These are phyloP conservation scores for Volvox reticuliferus DNA, from an alignment of 139 green algal genomes.

Conservation along the genomic window DNA sequence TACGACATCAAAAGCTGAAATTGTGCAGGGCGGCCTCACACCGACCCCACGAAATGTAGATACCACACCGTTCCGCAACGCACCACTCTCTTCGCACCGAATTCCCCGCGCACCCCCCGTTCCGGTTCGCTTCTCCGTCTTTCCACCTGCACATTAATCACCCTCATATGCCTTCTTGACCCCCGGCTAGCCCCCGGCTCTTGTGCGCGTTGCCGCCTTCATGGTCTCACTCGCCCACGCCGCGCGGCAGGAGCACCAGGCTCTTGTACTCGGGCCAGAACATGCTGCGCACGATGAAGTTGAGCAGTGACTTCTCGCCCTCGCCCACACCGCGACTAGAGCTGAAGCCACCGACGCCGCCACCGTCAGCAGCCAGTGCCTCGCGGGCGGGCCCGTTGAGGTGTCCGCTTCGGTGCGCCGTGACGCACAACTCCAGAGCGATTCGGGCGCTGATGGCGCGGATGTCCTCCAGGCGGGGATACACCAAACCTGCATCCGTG, in stretches of 20 bases:
- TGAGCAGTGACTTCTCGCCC: conserved; percentile 26
- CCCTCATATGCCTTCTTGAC: too few species aligned
- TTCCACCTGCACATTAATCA: too few species aligned
- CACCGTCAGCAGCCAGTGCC: not conserved
- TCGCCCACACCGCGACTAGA: not conserved
- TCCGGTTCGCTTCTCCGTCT: too few species aligned
- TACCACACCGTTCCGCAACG: too few species aligned
- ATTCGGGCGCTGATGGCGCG: conserved; percentile 70
- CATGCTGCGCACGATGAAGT: conserved; percentile 55
- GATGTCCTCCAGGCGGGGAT: conserved; percentile 68
- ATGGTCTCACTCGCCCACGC: conserved; percentile 52
- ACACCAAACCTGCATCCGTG: conserved; percentile 50
- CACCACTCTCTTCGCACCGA: too few species aligned
- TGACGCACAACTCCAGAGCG: conserved; percentile 72
- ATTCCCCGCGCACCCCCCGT: too few species aligned
- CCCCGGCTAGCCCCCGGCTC: too few species aligned
- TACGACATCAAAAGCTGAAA: too few species aligned
- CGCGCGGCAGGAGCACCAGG: conserved; percentile 56
- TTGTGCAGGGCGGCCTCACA: too few species aligned
- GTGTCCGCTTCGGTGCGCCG: conserved; percentile 62
- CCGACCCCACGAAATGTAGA: too few species aligned
- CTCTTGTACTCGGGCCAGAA: conserved; percentile 60
- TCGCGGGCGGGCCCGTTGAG: conserved; percentile 22
- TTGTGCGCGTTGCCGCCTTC: too few species aligned
- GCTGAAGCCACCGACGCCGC: too few species aligned